Evolutionary conservation across 768 basidiomycete genomes (phyloP), one percentile per base, ranked within the genome.

Genomic region (Lentinula boryana): DNA sequence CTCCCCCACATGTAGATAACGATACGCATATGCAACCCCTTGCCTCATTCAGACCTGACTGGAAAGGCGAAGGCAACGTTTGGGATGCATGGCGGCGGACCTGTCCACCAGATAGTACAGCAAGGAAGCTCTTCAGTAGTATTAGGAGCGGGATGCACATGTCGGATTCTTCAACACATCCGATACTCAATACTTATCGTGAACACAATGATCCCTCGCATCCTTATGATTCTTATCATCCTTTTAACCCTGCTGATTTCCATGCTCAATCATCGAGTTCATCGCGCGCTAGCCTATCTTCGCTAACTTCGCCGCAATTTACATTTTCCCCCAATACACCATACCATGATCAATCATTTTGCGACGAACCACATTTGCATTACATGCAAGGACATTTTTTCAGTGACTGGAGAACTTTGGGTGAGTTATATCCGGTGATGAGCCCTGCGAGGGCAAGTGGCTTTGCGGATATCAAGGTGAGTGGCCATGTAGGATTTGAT

Each of bases 31-130:
- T 38, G 36, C 27, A 51, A n/a, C 49, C 18, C 53, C 53, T 41
- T 43, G 43, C 66, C 10, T 73, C 75, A n/a, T 94, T 94, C 69
- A 77, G 80, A 43, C 82, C 93, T 8, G 94, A 95, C 72, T 99
- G 96, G 96, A 75, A 76, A 36, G 84, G 86, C 9, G 77, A 86
- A 50, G 93, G 95, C 2, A 88, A 76, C 52, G 90, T 97, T 52
- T 98, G 97, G 97, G 94, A 98, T 61, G 87, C 93, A 0, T 97
- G 87, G 79, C 84, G 96, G 15, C 84, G 93, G 16, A 93, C 94
- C 0, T 99, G 97, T 71, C 76, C 84, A 21, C 93, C 94, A 1
- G 69, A 80, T 9, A 84, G 89, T 8, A 79, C 87, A 38, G 93
- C 96, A 0, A 86, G 97, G 3, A 86, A 89, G 23, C 80, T 98